Percentiles rank a stretch among this genome's conserved stretches.
These are phyloP conservation scores for Priceomyces fermenticarens DNA, from an alignment of 805 yeast genomes.

Conservation along the genomic window DNA sequence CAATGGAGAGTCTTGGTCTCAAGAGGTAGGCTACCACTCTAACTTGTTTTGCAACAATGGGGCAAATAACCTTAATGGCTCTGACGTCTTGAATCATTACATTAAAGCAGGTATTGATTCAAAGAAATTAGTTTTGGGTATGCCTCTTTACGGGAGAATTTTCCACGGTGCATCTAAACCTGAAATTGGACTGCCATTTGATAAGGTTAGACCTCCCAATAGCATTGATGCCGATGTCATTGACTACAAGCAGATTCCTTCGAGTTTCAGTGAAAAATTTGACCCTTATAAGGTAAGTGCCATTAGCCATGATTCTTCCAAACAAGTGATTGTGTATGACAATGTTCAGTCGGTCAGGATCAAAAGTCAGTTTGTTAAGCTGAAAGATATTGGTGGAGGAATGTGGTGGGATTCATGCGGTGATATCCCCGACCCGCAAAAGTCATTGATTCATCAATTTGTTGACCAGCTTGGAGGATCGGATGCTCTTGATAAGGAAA, in stretches of 20 bases:
- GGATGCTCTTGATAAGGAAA: constrained; percentile 12
- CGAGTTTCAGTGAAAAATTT: constrained; percentile 31
- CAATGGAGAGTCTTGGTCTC: constrained; percentile 70
- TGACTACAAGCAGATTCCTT: constrained; percentile 57
- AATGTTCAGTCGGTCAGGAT: constrained; percentile 45
- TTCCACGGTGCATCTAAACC: constrained; percentile 27
- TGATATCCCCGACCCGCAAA: constrained; percentile 38
- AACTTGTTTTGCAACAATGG: constrained; percentile 51
- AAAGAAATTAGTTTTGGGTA: constrained; percentile 67
- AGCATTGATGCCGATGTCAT: constrained; percentile 46
- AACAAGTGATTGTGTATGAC: constrained; percentile 63
- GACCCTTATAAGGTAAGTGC: constrained; percentile 53
- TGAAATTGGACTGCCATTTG: constrained; percentile 43
- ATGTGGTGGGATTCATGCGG: constrained; percentile 97
- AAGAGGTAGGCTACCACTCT: constrained; percentile 61
- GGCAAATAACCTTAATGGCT: constrained; percentile 43
- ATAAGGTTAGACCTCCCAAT: constrained; percentile 16
- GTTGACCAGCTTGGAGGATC: constrained; percentile 34
- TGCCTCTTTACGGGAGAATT: constrained; percentile 77
- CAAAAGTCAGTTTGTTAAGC: constrained; percentile 60
- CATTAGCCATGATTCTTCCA: constrained; percentile 42
- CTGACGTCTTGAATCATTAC: constrained; percentile 47
- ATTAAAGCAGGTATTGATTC: constrained; percentile 40
- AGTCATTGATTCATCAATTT: constrained; percentile 47
- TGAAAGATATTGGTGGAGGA: constrained; percentile 66